Conservation (phyloP, 768 basidiomycete genomes). For the Pisolithus orientalis region DNA sequence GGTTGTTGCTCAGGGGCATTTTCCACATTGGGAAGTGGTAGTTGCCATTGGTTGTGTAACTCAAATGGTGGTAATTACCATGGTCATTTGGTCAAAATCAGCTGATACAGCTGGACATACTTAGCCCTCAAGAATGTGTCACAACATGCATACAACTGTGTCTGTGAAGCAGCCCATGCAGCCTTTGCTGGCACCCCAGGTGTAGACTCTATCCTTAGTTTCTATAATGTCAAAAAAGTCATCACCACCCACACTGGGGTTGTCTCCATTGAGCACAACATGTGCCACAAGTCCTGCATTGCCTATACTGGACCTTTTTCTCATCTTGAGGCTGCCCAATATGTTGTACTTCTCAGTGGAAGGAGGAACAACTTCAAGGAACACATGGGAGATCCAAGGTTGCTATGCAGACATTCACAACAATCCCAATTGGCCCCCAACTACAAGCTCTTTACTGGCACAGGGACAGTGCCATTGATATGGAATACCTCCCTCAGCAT, state of each 20-base stretch:
- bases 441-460: too few relatives aligned
- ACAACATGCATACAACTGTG: conserved; percentile 1
- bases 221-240: conserved; percentile 1
- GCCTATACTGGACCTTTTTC: conserved; percentile 19
- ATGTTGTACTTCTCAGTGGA: conserved; percentile 23
- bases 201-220: conserved; percentile 8
- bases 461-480: neutral
- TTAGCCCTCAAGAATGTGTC: conserved; percentile 4
- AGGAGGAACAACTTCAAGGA: neutral
- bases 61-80: too few relatives aligned
- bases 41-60: too few relatives aligned
- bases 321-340: conserved; percentile 8
- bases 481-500: conserved; percentile 1
- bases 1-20: too few relatives aligned
- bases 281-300: conserved; percentile 14
- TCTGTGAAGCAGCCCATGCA: neutral
- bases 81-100: too few relatives aligned
- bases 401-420: conserved; percentile 5
- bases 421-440: too few relatives aligned
- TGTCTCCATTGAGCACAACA: too few relatives aligned
- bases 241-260: conserved; percentile 4
- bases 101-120: neutral
- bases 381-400: conserved; percentile 4
- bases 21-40: too few relatives aligned
- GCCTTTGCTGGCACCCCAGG: conserved; percentile 4